Evolutionary conservation across 768 basidiomycete genomes (phyloP).

Genomic region (Tulasnella sp.): DNA sequence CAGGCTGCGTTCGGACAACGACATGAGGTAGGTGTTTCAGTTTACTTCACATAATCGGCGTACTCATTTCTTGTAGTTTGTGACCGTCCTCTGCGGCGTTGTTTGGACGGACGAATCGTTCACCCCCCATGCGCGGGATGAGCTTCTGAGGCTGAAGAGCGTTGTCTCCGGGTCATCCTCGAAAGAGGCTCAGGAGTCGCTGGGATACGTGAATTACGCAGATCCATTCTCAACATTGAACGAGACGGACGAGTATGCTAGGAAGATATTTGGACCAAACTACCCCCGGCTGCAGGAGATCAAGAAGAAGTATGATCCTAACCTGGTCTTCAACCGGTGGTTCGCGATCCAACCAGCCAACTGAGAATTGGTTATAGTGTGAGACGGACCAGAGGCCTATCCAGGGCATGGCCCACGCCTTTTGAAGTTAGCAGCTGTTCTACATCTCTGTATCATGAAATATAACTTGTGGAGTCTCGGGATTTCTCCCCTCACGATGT

Average conservation of each 20-base stretch:
- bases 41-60: background rate
- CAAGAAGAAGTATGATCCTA: constrained; percentile 29
- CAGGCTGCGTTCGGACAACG: constrained; percentile 15
- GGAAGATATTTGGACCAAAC: constrained; percentile 21
- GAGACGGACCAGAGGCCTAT: too few species aligned
- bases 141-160: background rate
- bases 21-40: background rate
- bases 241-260: constrained; percentile 17
- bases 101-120: background rate
- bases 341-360: constrained; percentile 26
- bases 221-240: background rate
- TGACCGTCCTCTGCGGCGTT: background rate
- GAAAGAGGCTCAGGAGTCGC: constrained; percentile 3
- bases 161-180: constrained; percentile 3
- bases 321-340: constrained; percentile 28
- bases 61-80: background rate
- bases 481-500: too few species aligned
- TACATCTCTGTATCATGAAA: too few species aligned
- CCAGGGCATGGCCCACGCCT: too few species aligned
- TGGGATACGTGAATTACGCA: constrained; percentile 14
- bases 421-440: too few species aligned
- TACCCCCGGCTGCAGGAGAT: constrained; percentile 22
- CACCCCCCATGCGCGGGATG: background rate
- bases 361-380: background rate
- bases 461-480: too few species aligned